Evolutionary conservation across 306 rosid species (phyloP), one percentile per base, ranked within the genome.

Genomic region (Ammopiptanthus mongolicus): DNA sequence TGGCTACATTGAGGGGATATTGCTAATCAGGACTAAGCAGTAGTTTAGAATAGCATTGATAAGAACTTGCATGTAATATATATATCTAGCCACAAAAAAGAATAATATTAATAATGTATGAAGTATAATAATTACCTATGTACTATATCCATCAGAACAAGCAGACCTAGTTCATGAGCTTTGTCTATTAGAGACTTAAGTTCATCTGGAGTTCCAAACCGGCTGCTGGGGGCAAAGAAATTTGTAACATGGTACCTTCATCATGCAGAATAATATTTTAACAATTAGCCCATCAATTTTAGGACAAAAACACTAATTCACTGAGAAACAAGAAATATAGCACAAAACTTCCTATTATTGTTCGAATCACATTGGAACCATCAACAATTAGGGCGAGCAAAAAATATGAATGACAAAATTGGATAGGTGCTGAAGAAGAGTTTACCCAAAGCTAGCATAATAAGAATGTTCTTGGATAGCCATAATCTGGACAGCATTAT

Each of bases 401-500:
- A 39, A 60, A 18, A 4, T 3, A 48, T 22, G 28, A 56, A 14
- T 65, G 68, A 73, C 31, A n/a, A 52, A 23, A 71, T 21, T 61
- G 46, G 56, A 73, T 51, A 64, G 61, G 71, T 53, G 56, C 42
- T 61, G 64, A 48, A 68, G 70, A 75, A 65, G 63, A 63, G 69
- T 73, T 73, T 86, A 96, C 99, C 99, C 99, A 86, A 96, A 96
- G 91, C 99, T 89, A 53, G 99, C 99, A 81, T 96, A 96, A 75
- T 96, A 96, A 72, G 99, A 86, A 81, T 96, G 99, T 82, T 96
- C 99, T 83, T 96, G 99, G 73, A 96, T 90, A 78, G 99, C 99
- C 99, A 96, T 96, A 75, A 96, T 90, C 88, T 96, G 99, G 75
- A 96, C 98, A 72, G 98, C 96, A 86, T 96, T 96, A 81, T 96